phyloP scores from a whole-genome alignment of 495 filamentous ascomycete species.

The Tricharina praecox region DNA sequence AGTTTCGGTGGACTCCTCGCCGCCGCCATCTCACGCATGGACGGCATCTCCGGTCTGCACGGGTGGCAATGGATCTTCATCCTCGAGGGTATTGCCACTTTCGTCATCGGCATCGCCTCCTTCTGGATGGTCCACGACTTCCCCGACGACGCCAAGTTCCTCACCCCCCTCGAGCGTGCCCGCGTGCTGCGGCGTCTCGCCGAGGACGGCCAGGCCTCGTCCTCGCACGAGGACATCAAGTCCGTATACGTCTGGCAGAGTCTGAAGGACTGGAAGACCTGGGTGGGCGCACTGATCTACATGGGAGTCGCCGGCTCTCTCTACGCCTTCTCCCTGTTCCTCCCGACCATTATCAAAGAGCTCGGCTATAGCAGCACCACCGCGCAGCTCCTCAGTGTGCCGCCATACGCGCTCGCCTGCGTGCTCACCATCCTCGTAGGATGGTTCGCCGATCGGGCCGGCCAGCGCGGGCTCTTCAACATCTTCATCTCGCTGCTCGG shows the following conservation, averaged over 20 bases:
- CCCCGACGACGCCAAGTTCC: constrained; percentile 63
- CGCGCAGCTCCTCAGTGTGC: constrained; percentile 70
- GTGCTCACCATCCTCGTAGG: constrained; percentile 60
- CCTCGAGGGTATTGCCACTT: constrained; percentile 57
- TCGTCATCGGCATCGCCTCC: constrained; percentile 53
- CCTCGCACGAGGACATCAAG: constrained; percentile 64
- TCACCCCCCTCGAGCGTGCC: constrained; percentile 51
- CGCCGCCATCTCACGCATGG: constrained; percentile 58
- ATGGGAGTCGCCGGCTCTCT: constrained; percentile 59
- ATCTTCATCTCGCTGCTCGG: constrained; percentile 54
- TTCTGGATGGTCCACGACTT: constrained; percentile 87
- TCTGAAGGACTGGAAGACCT: constrained; percentile 80
- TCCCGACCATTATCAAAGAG: constrained; percentile 65
- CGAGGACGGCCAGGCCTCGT: constrained; percentile 58
- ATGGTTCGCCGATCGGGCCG: constrained; percentile 61
- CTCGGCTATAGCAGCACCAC: constrained; percentile 54
- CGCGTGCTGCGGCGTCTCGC: constrained; percentile 60
- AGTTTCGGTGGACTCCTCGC: constrained; percentile 76
- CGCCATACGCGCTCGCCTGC: constrained; percentile 73
- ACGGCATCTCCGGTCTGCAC: constrained; percentile 44
- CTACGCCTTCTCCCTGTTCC: constrained; percentile 81
- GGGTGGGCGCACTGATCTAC: constrained; percentile 55
- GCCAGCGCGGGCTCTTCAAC: constrained; percentile 65
- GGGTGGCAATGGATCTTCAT: constrained; percentile 85
- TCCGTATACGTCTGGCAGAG: constrained; percentile 58